Conservation (phyloP, 331 rosid genomes). For the Arachis monticola region DNA sequence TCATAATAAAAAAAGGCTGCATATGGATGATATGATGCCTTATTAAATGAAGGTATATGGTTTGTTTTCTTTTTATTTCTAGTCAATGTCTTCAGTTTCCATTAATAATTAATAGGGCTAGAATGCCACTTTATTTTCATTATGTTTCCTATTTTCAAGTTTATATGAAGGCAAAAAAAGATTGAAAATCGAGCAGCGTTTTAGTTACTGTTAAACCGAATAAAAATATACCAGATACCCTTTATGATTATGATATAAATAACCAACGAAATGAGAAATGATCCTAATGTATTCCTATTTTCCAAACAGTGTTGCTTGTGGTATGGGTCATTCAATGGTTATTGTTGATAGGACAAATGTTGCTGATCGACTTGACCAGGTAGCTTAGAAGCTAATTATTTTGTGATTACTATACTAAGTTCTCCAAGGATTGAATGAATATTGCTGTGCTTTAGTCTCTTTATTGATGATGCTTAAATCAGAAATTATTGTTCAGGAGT, state of each 20-base stretch:
- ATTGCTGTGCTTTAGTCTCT: background rate
- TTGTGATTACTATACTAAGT: background rate
- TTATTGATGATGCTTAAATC: background rate
- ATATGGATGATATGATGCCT: background rate
- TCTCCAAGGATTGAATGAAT: conserved; percentile 2
- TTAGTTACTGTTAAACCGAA: background rate
- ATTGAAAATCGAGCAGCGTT: no score
- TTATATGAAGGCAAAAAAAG: background rate
- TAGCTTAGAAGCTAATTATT: conserved; percentile 37
- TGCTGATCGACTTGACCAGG: conserved; percentile 92
- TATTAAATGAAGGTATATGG: background rate
- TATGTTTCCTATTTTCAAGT: background rate
- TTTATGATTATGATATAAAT: background rate
- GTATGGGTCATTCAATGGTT: conserved; percentile 86
- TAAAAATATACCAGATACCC: background rate
- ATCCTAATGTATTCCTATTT: conserved; percentile 23
- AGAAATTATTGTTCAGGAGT: background rate
- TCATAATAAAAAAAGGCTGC: background rate
- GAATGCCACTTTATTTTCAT: background rate
- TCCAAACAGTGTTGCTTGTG: conserved; percentile 84
- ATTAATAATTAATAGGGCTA: background rate
- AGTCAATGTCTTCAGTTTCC: background rate
- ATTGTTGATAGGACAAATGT: conserved; percentile 77
- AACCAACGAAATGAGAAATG: conserved; percentile 5
- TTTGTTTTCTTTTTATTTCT: background rate